Evolutionary conservation across 1,284 basidiomycete species (phyloP), one percentile per base, ranked within the genome.

Genomic region (Fereydounia khargensis): DNA sequence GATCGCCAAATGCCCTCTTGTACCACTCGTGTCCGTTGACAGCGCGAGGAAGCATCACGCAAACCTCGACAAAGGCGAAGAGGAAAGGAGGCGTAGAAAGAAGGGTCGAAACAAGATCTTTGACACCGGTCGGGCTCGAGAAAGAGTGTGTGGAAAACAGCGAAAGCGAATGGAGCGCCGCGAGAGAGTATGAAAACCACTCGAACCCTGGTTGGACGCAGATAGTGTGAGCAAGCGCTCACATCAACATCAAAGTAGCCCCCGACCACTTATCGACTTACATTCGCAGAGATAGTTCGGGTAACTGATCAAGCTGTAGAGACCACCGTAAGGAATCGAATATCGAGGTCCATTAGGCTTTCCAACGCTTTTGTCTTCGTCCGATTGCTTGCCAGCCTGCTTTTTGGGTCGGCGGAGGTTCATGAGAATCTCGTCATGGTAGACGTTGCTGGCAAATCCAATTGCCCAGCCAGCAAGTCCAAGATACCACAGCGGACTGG

Each of bases 231-330:
- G 18, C 8, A 33, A 17, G 25, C 25, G 8, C 25, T 27, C 25
- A 27, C 25, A 14, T 27, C 14, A 14, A 27, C 25, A 27, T 8
- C 8, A 27, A 27, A 14, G 25, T 27, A 27, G 25, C 8, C 8
- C 25, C 14, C 25, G 25, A 14, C 25, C 25, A 27, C 8, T 27
- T 14, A 14, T 8, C 25, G 8, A 33, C 68, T 50, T 45, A 72
- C 80, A 95, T 76, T 94, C 91, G 77, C 86, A 90, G 39, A 91
- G 79, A 76, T 95, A 95, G 77, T 95, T 91, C 2, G 91, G 91
- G 77, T 85, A 92, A n/a, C 89, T 89, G 59, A 95, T 80, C 70
- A 82, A 84, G 37, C 77, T 70, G 79, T 88, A 95, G 23, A 94
- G 78, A 4, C 84, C 84, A 0, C 90, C 91, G 41, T 84, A 80